These are phyloP conservation scores for Penicillium sp. DNA, from an alignment of 2,329 filamentous ascomycete species.

Conservation along the genomic window DNA sequence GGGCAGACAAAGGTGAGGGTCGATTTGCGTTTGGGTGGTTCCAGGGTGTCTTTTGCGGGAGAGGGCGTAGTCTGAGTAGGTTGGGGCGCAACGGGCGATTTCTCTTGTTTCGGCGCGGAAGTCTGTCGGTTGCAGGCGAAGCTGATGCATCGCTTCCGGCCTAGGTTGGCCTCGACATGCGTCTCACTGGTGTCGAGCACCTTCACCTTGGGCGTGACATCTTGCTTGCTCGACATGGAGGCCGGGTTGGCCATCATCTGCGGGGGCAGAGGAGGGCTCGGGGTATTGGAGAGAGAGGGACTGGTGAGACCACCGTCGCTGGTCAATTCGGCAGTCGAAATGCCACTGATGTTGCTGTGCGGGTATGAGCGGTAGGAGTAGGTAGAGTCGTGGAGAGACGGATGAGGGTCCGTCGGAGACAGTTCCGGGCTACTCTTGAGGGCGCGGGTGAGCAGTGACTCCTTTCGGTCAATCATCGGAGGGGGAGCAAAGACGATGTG, in stretches of 20 bases:
- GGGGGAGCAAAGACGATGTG: conserved; percentile 43
- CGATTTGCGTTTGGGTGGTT: conserved; percentile 43
- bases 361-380: conserved; percentile 56
- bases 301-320: conserved; percentile 91
- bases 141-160: conserved; percentile 84
- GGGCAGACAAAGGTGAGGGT: conserved; percentile 50
- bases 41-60: conserved; percentile 16
- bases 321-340: conserved; percentile 87
- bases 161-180: conserved; percentile 60
- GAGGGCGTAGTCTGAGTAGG: conserved; percentile 26
- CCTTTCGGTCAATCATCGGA: conserved; percentile 57
- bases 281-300: conserved; percentile 79
- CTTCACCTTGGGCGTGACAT: conserved; percentile 23
- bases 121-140: conserved; percentile 78
- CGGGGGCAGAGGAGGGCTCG: conserved; percentile 73
- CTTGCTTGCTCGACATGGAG: conserved; percentile 14
- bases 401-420: conserved; percentile 34
- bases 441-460: conserved; percentile 84
- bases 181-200: conserved; percentile 49
- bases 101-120: conserved; percentile 40
- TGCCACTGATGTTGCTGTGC: conserved; percentile 73
- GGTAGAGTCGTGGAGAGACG: conserved; percentile 41
- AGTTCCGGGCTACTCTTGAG: conserved; percentile 65
- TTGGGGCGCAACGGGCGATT: conserved; percentile 19
- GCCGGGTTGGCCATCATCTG: conserved; percentile 31